Conservation (phyloP, 257 asterid genomes). For the Forsythia viridissima region DNA sequence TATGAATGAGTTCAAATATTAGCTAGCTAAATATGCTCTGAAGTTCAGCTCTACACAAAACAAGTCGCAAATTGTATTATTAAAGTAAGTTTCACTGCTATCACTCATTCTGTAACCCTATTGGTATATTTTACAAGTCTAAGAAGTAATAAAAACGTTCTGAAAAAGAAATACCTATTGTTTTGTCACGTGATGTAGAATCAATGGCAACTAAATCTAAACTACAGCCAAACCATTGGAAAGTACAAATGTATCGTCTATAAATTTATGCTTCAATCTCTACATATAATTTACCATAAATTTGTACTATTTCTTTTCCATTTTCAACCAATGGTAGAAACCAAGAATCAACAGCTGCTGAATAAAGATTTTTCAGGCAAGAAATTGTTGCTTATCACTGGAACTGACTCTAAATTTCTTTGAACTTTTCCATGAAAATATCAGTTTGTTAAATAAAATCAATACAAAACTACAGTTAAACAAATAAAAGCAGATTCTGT, state of each 20-base stretch:
- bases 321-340: neutral
- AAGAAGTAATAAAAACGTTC: neutral
- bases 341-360: neutral
- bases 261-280: neutral
- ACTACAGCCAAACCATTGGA: neutral
- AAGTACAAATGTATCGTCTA: neutral
- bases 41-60: neutral
- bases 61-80: neutral
- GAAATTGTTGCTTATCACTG: neutral
- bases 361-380: neutral
- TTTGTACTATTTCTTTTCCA: neutral
- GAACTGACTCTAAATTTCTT: neutral
- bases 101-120: neutral
- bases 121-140: neutral
- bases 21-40: neutral
- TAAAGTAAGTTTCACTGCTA: neutral
- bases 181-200: neutral
- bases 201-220: neutral
- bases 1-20: neutral
- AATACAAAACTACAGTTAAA: neutral
- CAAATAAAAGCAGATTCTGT: neutral
- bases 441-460: neutral
- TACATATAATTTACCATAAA: neutral
- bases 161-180: neutral
- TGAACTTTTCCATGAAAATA: neutral